Percentiles rank a stretch among this genome's conserved stretches.
Conservation (phyloP, 176 grass and related monocot genomes). For the Triticum timopheevii region DNA sequence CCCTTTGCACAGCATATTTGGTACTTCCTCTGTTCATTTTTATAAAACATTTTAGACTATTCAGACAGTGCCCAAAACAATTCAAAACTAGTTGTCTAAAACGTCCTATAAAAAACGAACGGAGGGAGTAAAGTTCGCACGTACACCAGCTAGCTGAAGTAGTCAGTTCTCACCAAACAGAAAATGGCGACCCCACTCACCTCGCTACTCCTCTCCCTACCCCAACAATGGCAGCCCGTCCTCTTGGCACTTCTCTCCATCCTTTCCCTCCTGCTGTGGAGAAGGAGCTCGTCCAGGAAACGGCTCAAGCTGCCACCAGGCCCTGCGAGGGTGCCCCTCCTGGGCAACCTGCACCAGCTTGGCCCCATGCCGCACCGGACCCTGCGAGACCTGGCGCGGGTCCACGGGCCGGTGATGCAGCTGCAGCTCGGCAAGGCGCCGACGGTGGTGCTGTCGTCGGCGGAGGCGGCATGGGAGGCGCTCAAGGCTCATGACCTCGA, state of each 20-base stretch:
- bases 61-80: no score
- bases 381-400: constrained; percentile 31
- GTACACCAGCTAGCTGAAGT: no score
- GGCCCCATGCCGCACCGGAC: constrained; percentile 39
- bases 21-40: no score
- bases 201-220: background rate
- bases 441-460: constrained; percentile 47
- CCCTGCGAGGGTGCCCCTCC: constrained; percentile 18
- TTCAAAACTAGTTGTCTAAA: no score
- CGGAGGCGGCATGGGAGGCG: constrained; percentile 37
- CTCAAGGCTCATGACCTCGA: constrained; percentile 48
- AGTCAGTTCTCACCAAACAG: no score
- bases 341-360: constrained; percentile 56
- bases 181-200: background rate
- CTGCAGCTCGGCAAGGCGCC: constrained; percentile 42
- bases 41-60: no score
- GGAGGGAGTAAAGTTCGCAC: no score
- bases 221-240: background rate
- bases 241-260: background rate
- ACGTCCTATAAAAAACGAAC: no score
- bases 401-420: constrained; percentile 40
- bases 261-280: background rate
- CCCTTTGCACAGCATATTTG: no score
- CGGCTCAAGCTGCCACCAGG: constrained; percentile 39
- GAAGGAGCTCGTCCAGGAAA: background rate